Evolutionary conservation across 768 basidiomycete species (phyloP).

Genomic region (Rhodosporidiobolus sp.): DNA sequence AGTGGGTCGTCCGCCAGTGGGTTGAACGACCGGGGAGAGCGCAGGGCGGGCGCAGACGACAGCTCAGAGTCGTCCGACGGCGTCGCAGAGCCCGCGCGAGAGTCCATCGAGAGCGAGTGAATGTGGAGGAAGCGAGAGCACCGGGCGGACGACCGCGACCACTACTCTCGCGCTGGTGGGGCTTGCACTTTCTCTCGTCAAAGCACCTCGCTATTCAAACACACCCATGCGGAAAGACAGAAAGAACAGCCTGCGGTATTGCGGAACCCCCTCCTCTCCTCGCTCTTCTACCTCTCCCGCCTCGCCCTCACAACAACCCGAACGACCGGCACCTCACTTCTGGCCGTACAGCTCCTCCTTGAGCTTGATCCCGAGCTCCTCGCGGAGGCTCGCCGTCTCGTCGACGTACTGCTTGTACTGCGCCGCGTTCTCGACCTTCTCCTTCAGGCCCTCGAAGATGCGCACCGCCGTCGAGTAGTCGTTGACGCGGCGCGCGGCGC

Average conservation of each 20-base stretch:
- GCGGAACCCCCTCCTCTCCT: too few relatives aligned
- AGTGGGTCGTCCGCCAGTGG: background rate
- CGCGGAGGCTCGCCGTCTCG: constrained; percentile 78
- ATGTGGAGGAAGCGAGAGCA: background rate
- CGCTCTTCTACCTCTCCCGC: background rate
- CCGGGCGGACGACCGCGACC: background rate
- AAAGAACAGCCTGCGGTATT: too few relatives aligned
- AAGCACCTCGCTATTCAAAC: too few relatives aligned
- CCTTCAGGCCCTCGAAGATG: constrained; percentile 90
- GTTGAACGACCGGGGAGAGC: too few relatives aligned
- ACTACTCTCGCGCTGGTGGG: background rate
- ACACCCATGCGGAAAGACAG: too few relatives aligned
- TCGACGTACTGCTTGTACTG: constrained; percentile 92
- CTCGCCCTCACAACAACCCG: background rate
- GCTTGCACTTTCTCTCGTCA: too few relatives aligned
- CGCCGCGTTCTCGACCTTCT: constrained; percentile 95
- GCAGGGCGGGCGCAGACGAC: background rate
- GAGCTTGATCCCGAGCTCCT: constrained; percentile 75
- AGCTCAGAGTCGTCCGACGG: too few relatives aligned
- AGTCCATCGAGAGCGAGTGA: constrained; percentile 3
- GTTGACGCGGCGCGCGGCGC: constrained; percentile 84
- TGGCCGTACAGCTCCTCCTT: constrained; percentile 64
- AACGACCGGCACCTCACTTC: constrained; percentile 3
- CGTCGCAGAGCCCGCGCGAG: background rate
- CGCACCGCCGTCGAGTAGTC: constrained; percentile 96